Conservation (phyloP, 2,329 filamentous ascomycete genomes). For the Chaetomium sp. region DNA sequence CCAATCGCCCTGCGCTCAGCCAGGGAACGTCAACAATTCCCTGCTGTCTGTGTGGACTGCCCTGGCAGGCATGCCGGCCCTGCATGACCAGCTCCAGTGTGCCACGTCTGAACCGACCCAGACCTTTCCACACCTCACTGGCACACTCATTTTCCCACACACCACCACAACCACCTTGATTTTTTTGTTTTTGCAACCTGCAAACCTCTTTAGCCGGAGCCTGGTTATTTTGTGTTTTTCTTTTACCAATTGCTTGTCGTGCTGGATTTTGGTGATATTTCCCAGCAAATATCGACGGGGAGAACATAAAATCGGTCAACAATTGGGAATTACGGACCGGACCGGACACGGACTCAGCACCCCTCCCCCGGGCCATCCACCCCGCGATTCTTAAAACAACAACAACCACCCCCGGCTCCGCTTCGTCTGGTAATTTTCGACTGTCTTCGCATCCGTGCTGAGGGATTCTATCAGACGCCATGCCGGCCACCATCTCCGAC, state of each 20-base stretch:
- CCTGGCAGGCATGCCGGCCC: neutral
- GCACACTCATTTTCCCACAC: neutral
- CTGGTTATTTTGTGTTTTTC: slow-evolving; percentile 1
- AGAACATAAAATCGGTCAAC: too few species aligned
- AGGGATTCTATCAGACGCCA: slow-evolving; percentile 15
- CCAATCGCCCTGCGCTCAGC: slow-evolving; percentile 6
- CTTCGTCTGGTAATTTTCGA: neutral
- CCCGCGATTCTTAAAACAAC: too few species aligned
- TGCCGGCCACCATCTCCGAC: slow-evolving; percentile 23
- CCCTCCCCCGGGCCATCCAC: too few species aligned
- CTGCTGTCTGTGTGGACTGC: too few species aligned
- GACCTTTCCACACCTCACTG: neutral
- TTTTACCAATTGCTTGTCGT: neutral
- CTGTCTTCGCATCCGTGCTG: too few species aligned
- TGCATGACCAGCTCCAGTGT: slow-evolving; percentile 3
- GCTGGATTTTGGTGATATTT: neutral
- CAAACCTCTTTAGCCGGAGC: neutral
- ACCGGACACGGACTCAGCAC: too few species aligned
- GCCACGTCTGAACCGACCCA: neutral
- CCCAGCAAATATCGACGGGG: too few species aligned
- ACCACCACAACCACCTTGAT: neutral
- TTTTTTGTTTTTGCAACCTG: slow-evolving; percentile 5
- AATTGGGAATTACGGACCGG: too few species aligned
- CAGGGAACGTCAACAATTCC: slow-evolving; percentile 13
- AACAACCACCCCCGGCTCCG: slow-evolving; percentile 4